Base-by-base conservation (phyloP, 2,329 filamentous ascomycete species). In the Pyrenophora teres region DNA sequence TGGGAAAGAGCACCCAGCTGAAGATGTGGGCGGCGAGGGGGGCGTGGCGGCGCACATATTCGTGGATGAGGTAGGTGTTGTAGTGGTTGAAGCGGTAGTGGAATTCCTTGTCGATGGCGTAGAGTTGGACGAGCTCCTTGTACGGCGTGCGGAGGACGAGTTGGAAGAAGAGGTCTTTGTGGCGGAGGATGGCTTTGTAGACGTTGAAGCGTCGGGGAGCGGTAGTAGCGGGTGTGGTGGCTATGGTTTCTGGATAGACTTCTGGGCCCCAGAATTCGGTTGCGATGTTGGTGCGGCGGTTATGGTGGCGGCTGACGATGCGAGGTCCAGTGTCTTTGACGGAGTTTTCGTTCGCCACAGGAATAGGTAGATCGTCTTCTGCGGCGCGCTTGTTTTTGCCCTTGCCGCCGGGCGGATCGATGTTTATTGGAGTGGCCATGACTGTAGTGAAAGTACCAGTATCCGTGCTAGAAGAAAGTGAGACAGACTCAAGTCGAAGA, bases 21-120 rank as follows among this genome's bases (percentile, higher is more conserved):
- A 88, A 92, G 53, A 86, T 77, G 13, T 68, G 67, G 1, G 80
- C 77, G 0, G 86, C 80, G 25, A 82, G 76, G 0, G 84, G 82
- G 1, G 83, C 83, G 62, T 81, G 80, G 46, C 76, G 64, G 1
- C 71, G 69, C 1, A 85, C 81, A 73, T 84, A 84, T 15, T 78
- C 72, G 33, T 81, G 74, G 44, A 90, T 78, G 50, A 83, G 56
- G 0, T 57, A 81, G 32, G 82, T 82, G 7, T 80, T 80, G 67
- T 86, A 80, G 59, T 86, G 78, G 44, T 70, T 71, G 40, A 74
- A 53, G 35, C 68, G 63, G 54, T 65, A 72, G 61, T 76, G 72
- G 50, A 75, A 74, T 37, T 70, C 65, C 30, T 75, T 76, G 59
- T 71, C 70, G 56, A 75, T 72, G 52, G 68, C 62, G 59, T 74